Evolutionary conservation across 2,329 filamentous ascomycete genomes (phyloP), one percentile per base, ranked within the genome.

Genomic region (Cladobotryum mycophilum): DNA sequence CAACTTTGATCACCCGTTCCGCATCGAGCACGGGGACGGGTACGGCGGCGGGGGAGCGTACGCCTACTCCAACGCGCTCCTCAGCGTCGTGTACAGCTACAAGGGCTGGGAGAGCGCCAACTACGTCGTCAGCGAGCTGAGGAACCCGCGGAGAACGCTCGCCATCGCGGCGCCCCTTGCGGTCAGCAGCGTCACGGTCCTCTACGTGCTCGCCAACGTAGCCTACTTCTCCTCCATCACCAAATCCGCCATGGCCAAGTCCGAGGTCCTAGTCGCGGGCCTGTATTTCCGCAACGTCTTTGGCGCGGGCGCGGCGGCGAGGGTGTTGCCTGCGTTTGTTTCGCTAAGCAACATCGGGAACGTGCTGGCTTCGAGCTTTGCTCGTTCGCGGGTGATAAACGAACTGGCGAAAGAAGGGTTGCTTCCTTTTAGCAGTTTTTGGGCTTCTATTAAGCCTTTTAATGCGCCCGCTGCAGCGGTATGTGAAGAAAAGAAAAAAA

Each of bases 331-430:
- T 0, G 78, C 74, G 0, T 80, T 84, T 47, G 79, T 85, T 1
- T 80, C 80, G 0, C 61, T 85, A 34, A 82, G 77, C 46, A 81
- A 81, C 55, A 59, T 84, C 44, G 82, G 81, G 6, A 84, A 84
- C 47, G 79, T 85, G 0, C 66, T 85, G 8, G 78, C 79, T 17
- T 75, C 83, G 42, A 80, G 74, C 52, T 84, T 84, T 56, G 74
- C 79, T 0, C 78, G 83, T 48, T 68, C 80, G 0, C 72, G 81
- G 1, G 58, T 84, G 9, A 83, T 81, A 56, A 80, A 84, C 55
- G 84, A 88, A 63, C 70, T 88, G 41, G 85, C 80, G 1, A 86
- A 85, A 59, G 85, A 89, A 59, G 84, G 84, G 0, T 69, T 88
- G 5, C 60, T 88, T 13, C 85, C 85, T 0, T 85, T 76, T 49